These are phyloP conservation scores for Clausena lansium DNA, from an alignment of 345 rosid genomes.

Conservation along the genomic window DNA sequence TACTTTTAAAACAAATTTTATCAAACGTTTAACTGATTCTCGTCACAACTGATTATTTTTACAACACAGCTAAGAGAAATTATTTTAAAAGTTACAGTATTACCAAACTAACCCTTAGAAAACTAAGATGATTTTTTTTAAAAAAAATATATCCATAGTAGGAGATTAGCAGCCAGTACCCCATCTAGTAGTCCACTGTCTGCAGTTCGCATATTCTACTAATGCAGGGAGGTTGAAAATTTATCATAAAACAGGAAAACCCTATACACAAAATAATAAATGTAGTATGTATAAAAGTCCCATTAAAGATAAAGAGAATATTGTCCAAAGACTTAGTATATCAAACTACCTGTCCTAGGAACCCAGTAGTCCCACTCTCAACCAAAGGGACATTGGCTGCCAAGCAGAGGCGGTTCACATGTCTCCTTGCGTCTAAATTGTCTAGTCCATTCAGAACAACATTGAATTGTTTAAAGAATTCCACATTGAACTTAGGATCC, in stretches of 20 bases:
- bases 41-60: no score
- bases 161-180: slow-evolving; percentile 3
- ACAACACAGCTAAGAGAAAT: no score
- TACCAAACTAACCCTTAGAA: neutral
- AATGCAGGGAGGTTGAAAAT: neutral
- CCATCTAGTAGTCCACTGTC: neutral
- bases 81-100: no score
- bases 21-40: no score
- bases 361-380: slow-evolving; percentile 99
- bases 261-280: neutral
- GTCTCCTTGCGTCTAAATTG: slow-evolving; percentile 94
- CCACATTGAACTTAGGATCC: slow-evolving; percentile 76
- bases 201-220: neutral
- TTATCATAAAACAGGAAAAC: neutral
- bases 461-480: slow-evolving; percentile 89
- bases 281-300: neutral
- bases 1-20: no score
- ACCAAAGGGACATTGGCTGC: slow-evolving; percentile 95
- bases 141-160: neutral
- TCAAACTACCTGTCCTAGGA: slow-evolving; percentile 85
- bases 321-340: neutral
- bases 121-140: neutral
- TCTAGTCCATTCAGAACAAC: slow-evolving; percentile 97
- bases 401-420: slow-evolving; percentile 97
- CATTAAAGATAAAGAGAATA: neutral